Evolutionary conservation across 2,329 filamentous ascomycete species (phyloP).

Genomic region (Orbilia ellipsospora): DNA sequence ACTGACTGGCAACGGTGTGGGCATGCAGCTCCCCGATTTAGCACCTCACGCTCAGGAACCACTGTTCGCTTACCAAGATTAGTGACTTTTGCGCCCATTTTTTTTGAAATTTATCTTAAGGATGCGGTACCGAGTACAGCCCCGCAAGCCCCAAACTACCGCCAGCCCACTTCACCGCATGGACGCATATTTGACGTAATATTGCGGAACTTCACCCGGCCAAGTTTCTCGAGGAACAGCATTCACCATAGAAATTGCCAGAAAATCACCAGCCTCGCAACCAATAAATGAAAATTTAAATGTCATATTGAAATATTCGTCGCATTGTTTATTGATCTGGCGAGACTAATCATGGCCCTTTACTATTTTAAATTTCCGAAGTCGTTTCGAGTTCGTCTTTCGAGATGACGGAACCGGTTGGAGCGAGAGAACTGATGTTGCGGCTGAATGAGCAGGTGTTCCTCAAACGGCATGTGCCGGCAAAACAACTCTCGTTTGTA

Average conservation of each 20-base stretch:
- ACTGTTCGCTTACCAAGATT: constrained; percentile 34
- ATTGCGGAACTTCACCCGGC: not conserved
- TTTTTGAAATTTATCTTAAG: not conserved
- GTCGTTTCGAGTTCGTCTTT: constrained; percentile 1
- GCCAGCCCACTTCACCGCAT: constrained; percentile 18
- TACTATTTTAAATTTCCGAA: not conserved
- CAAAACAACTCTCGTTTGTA: too few relatives aligned
- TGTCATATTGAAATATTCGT: not conserved
- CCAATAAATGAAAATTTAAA: not conserved
- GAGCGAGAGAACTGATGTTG: not conserved
- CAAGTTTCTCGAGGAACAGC: constrained; percentile 7
- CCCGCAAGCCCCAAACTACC: not conserved
- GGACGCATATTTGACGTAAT: constrained; percentile 32
- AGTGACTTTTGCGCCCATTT: not conserved
- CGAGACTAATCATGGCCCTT: not conserved
- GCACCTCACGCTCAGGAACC: not conserved
- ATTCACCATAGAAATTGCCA: constrained; percentile 3
- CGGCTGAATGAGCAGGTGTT: not conserved
- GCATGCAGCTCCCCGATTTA: constrained; percentile 29
- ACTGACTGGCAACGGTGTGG: constrained; percentile 2
- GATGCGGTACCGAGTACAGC: not conserved
- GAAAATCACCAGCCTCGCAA: not conserved
- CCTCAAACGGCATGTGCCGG: constrained; percentile 1
- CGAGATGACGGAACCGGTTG: not conserved
- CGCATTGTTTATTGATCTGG: too few relatives aligned